Evolutionary conservation across 2,329 filamentous ascomycete species (phyloP).

Genomic region (Fusarium caatingaense): DNA sequence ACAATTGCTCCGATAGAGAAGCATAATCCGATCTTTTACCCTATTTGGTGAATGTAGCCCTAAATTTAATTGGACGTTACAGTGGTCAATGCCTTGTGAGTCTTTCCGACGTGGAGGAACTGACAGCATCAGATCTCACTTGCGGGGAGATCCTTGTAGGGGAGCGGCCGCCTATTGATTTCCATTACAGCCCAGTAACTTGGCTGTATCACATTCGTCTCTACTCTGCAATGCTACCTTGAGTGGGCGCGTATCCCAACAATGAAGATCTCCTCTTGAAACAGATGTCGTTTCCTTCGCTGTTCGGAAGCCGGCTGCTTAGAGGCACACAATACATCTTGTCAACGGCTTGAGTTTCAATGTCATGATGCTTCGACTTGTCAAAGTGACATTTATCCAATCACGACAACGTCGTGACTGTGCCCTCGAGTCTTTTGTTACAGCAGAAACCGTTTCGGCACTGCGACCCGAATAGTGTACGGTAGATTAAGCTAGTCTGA

Average conservation of each 20-base stretch:
- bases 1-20: conserved; percentile 16
- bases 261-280: conserved; percentile 8
- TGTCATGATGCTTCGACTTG: conserved; percentile 15
- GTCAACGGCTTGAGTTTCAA: conserved; percentile 19
- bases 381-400: not conserved
- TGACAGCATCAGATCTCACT: conserved; percentile 16
- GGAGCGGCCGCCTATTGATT: conserved; percentile 38
- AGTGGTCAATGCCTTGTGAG: not conserved
- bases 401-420: not conserved
- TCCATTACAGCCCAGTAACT: not conserved
- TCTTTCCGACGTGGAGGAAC: conserved; percentile 5
- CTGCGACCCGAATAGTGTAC: conserved; percentile 1
- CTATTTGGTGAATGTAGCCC: conserved; percentile 4
- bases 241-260: conserved; percentile 15
- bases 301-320: conserved; percentile 1
- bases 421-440: not conserved
- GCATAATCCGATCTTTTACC: conserved; percentile 9
- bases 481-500: not conserved
- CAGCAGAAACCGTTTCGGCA: not conserved
- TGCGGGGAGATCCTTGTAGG: conserved; percentile 16
- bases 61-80: not conserved
- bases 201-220: conserved; percentile 3
- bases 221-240: not conserved
- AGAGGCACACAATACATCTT: conserved; percentile 1
- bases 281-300: not conserved